Base-by-base conservation (phyloP, 192 early-diverging fungal genomes). In the Podila minutissima region DNA sequence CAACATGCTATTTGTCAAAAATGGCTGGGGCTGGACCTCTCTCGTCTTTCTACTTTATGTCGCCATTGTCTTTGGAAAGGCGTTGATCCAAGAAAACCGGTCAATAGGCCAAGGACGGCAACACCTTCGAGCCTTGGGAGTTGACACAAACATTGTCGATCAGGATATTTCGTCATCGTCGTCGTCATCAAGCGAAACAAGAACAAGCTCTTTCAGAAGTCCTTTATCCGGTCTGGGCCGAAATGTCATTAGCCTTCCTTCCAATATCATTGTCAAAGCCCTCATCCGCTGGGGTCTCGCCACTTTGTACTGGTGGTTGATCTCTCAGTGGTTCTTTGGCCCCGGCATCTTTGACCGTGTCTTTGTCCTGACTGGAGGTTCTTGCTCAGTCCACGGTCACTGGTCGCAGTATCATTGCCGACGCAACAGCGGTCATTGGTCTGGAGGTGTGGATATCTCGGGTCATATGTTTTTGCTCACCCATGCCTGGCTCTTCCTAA, bases 11-110 rank as follows among this genome's bases (percentile, higher is more conserved):
- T 91, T 95, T 86, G 95, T 90, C 66, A 97, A 97, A 84, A 82
- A 83, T 33, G 95, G 91, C 19, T 97, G 96, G 96, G 91, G 89
- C 41, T 97, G 96, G 96, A 96, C 95, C 0, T 89, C 90, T 28
- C 50, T 89, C 15, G 83, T 91, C 31, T 91, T 91, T 61, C 49
- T 86, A 22, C 26, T 83, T 11, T 89, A 90, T 61, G 64, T 92
- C 5, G 74, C 59, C 19, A 53, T 85, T 32, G 69, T 88, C 5
- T 61, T 76, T 17, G 76, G 76, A 20, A 83, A 82, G 19, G 59
- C 63, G n/a, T 32, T 74, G 26, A n/a, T 67, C 2, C 59, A 64
- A 12, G 67, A 57, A 63, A 78, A 74, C 26, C 70, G 17, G 8
- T 4, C 19, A 46, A 20, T 26, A 11, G 9, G 24, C 33, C 15